Evolutionary conservation across 257 asterid genomes (phyloP), one percentile per base, ranked within the genome.

Genomic region (Solanum sejunctum): DNA sequence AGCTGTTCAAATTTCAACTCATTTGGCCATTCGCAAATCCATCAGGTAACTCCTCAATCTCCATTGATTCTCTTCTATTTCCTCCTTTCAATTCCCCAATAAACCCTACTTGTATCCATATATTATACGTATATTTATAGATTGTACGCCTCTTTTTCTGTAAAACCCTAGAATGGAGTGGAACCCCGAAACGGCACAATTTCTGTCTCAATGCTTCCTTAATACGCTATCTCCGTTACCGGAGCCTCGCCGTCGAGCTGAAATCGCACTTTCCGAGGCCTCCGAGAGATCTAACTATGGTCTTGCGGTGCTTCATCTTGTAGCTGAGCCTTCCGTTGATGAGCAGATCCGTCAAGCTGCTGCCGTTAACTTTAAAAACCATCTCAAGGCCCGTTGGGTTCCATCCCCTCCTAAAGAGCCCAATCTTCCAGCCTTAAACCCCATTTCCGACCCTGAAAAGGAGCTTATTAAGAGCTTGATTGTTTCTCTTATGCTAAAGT

Each of bases 291-390:
- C 94, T 18, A 93, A 92, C 88, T 95, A 89, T 32, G 97, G 91
- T 8, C 92, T 93, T n/a, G 98, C 94, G 20, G 98, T 96, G 41
- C 99, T 96, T 88, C 95, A 93, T 39, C 94, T 95, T 39, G 94
- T 93, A 3, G 97, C 97, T 1, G 96, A 91, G 88, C 89, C 94
- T 15, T 72, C 97, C 3, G 93, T 97, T 52, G 97, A 94, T 41
- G 98, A 94, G 64, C 97, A 92, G 93, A 90, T 92, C 94, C 97
- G 99, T 39, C 98, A 92, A 66, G 88, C 98, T 6, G 99, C 98
- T 10, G 97, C 99, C 5, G 98, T 96, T 43, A 91, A 89, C 91
- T 96, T 96, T 83, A 96, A 96, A 80, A 96, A 96, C 89, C 95
- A 93, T 15, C 93, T 94, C 82, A 94, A 92, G 87, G 83, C 92